These are phyloP conservation scores for Passalora sequoiae DNA, from an alignment of 2,329 filamentous ascomycete genomes.

Conservation along the genomic window DNA sequence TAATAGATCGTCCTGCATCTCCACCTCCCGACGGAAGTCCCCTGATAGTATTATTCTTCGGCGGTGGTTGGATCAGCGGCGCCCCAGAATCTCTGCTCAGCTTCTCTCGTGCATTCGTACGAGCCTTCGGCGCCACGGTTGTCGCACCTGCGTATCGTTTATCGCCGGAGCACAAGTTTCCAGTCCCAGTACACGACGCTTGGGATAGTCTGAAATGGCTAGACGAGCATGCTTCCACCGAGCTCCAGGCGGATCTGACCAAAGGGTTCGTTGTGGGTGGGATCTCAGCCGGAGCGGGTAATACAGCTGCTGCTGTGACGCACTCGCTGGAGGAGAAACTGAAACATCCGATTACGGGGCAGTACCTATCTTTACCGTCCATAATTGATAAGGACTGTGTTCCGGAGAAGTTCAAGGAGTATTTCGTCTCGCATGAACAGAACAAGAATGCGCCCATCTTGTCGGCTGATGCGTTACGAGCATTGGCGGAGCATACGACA, in stretches of 20 bases:
- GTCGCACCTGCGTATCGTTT: conserved; percentile 35
- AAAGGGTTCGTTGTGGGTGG: conserved; percentile 46
- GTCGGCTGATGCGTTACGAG: neutral
- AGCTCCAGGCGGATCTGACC: conserved; percentile 34
- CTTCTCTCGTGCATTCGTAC: conserved; percentile 12
- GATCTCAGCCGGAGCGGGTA: conserved; percentile 42
- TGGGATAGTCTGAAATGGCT: conserved; percentile 41
- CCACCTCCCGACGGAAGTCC: conserved; percentile 18
- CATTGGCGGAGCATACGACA: conserved; percentile 3
- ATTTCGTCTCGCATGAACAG: conserved; percentile 30
- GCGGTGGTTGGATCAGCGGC: conserved; percentile 25
- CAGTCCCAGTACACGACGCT: conserved; percentile 40
- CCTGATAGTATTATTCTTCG: conserved; percentile 22
- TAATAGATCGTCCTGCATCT: conserved; percentile 29
- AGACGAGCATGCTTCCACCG: conserved; percentile 32
- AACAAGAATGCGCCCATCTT: conserved; percentile 10
- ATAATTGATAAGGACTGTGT: conserved; percentile 32
- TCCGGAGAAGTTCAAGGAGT: conserved; percentile 37
- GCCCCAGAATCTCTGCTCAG: conserved; percentile 16
- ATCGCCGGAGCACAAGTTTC: conserved; percentile 45
- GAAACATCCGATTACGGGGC: conserved; percentile 42
- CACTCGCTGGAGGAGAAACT: conserved; percentile 39
- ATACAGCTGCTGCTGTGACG: conserved; percentile 37
- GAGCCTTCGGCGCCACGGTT: conserved; percentile 10
- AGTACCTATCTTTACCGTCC: conserved; percentile 39